Percentiles rank a stretch among this genome's conserved stretches.
Conservation (phyloP, 768 basidiomycete species). For the Lactarius psammicola region DNA sequence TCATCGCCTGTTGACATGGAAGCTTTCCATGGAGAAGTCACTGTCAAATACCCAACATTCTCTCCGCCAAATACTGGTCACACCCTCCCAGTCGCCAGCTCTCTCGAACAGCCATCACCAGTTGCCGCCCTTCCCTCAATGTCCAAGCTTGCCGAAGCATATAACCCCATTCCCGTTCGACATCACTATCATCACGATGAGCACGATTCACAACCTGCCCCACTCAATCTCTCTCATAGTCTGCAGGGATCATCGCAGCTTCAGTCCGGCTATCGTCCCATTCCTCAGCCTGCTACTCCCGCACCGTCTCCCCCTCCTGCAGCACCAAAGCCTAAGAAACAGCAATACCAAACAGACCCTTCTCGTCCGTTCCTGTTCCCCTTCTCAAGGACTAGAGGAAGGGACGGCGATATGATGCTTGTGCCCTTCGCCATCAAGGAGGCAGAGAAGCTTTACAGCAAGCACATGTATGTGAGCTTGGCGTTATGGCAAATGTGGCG, state of each 20-base stretch:
- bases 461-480: conserved; percentile 87
- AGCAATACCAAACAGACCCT: conserved; percentile 98
- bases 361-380: conserved; percentile 92
- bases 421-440: conserved; percentile 97
- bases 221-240: conserved; percentile 38
- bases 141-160: conserved; percentile 80
- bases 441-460: conserved; percentile 85
- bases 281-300: conserved; percentile 78
- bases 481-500: conserved; percentile 93
- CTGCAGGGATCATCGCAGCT: conserved; percentile 36
- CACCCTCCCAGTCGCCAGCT: conserved; percentile 41
- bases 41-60: conserved; percentile 96
- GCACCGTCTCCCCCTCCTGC: conserved; percentile 79
- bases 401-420: conserved; percentile 55
- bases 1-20: conserved; percentile 90
- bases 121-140: conserved; percentile 39
- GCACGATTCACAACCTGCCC: conserved; percentile 47
- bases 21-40: conserved; percentile 84
- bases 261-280: conserved; percentile 43
- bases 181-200: conserved; percentile 93
- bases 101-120: conserved; percentile 32
- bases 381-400: conserved; percentile 67
- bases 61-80: conserved; percentile 43
- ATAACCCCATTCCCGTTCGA: conserved; percentile 89
- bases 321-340: conserved; percentile 92